These are phyloP conservation scores for Penicillium sp. DNA, from an alignment of 2,329 filamentous ascomycete species.

Conservation along the genomic window DNA sequence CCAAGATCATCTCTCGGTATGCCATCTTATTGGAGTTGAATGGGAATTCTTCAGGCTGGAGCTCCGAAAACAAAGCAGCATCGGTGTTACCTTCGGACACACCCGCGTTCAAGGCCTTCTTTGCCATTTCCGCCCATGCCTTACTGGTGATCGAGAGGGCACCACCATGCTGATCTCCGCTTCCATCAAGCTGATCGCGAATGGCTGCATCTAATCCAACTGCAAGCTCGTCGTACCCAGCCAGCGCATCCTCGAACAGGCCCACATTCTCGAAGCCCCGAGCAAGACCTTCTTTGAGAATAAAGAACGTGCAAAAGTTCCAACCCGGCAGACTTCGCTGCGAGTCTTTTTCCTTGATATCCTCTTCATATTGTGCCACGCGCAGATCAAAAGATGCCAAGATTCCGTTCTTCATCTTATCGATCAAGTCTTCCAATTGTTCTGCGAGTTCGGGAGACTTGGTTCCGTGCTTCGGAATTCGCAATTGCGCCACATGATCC, in stretches of 20 bases:
- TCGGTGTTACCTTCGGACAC: constrained; percentile 31
- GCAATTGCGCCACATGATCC: constrained; percentile 83
- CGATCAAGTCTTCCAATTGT: constrained; percentile 80
- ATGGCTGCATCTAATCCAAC: constrained; percentile 83
- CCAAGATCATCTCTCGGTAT: constrained; percentile 88
- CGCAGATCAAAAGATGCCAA: constrained; percentile 85
- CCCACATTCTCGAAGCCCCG: constrained; percentile 95
- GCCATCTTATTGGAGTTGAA: constrained; percentile 67
- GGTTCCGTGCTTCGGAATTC: constrained; percentile 60
- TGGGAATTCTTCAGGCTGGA: constrained; percentile 39
- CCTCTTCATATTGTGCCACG: constrained; percentile 93
- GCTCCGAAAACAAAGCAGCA: constrained; percentile 29
- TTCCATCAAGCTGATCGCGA: constrained; percentile 67
- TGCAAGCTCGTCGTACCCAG: constrained; percentile 91
- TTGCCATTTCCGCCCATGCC: constrained; percentile 65
- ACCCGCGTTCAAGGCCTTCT: constrained; percentile 51
- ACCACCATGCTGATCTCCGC: constrained; percentile 67
- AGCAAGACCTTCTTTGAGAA: constrained; percentile 92
- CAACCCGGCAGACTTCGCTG: constrained; percentile 87
- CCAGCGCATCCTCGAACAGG: constrained; percentile 89
- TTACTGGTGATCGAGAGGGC: constrained; percentile 72
- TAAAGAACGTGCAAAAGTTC: constrained; percentile 99
- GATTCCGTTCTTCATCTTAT: constrained; percentile 84
- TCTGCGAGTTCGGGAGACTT: constrained; percentile 78
- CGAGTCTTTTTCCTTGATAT: constrained; percentile 90